Conservation (phyloP, 2,329 filamentous ascomycete genomes). For the Venturia pyrina region DNA sequence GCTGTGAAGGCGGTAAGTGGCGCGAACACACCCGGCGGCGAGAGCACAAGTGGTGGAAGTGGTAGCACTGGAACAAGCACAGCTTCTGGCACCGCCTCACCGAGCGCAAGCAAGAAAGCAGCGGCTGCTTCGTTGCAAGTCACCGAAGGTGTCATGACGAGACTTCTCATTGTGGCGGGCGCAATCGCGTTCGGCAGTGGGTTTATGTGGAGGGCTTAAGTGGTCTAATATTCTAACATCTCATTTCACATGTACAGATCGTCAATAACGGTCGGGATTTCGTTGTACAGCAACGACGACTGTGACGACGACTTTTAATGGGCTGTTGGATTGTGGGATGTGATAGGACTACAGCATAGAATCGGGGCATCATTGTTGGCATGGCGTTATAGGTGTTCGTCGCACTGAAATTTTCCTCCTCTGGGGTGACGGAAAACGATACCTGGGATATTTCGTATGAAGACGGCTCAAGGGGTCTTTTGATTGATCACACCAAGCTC, state of each 20-base stretch:
- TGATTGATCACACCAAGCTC: not conserved
- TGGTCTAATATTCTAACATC: not conserved
- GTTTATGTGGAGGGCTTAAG: not conserved
- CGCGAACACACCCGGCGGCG: constrained; percentile 17
- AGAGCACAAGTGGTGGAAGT: not conserved
- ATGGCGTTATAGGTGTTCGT: not conserved
- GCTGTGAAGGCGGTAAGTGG: constrained; percentile 44
- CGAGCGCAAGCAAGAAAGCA: constrained; percentile 7
- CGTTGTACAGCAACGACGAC: not conserved
- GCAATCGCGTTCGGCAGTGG: not conserved
- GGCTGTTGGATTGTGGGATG: not conserved
- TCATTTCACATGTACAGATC: not conserved
- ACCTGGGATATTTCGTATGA: not conserved
- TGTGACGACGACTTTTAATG: not conserved
- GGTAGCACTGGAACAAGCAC: not conserved
- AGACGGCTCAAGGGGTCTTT: not conserved
- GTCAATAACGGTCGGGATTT: not conserved
- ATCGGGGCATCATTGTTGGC: not conserved
- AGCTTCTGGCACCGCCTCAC: not conserved
- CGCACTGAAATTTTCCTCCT: not conserved
- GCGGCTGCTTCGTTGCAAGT: not conserved
- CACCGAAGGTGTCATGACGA: not conserved
- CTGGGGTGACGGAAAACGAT: not conserved
- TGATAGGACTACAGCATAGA: not conserved
- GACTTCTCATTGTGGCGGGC: not conserved